Base-by-base conservation (phyloP, 75 land plant genomes). In the Ceratopteris richardii region DNA sequence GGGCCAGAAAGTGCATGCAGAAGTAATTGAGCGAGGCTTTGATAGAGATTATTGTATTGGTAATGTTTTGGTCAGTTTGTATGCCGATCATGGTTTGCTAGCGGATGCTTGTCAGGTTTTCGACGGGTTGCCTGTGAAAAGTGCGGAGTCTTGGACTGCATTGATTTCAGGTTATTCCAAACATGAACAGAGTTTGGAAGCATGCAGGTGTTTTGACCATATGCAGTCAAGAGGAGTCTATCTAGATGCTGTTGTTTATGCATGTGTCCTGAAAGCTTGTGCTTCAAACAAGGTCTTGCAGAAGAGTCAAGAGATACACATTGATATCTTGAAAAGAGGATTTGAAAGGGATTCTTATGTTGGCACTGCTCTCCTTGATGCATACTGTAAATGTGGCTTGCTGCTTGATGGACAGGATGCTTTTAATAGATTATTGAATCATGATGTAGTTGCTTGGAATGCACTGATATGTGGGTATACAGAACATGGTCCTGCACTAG, bases 361-460 rank as follows among this genome's bases (percentile, higher is more conserved):
- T 23, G 51, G 66, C 51, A 60, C 71, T 24, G 65, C 66, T 0
- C 43, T 79, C 1, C 51, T 74, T 0, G 29, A 18, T 0, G 57
- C 69, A 36, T 79, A 79, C 24, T 64, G 48, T 0, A 79, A 66
- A 58, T 52, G 50, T 23, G 63, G 74, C 11, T 44, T 56, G 22
- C 16, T 79, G 44, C 26, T 29, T 13, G 44, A 60, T 56, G 73
- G 66, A 0, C 13, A 62, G 42, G 31, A 58, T 29, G 33, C 74
- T 62, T 79, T 79, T 66, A 77, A 78, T 26, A 37, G 28, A 59
- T 64, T 73, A 67, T 53, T 60, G 18, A 54, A 40, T 14, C 80
- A 73, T n/a, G 77, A 88, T 58, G 69, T 71, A 44, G 69, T 75
- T n/a, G 65, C 82, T 26, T 87, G 82, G 80, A 79, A 81, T 23